Base-by-base conservation (phyloP, 1,139 yeast genomes). In the Pichia sp. region DNA sequence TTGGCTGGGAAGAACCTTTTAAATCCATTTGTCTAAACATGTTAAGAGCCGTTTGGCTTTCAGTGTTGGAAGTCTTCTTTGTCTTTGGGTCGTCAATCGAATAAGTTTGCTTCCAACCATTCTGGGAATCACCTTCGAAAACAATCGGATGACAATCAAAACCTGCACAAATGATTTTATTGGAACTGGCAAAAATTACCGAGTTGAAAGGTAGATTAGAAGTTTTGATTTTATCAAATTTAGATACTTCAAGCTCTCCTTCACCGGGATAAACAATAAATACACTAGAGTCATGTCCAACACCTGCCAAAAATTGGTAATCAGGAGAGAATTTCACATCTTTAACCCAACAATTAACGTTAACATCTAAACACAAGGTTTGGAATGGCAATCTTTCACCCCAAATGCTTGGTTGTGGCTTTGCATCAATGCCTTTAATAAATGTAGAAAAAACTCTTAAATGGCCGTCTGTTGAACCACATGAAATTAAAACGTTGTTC, bases 361-460 rank as follows among this genome's bases (percentile, higher is more conserved):
- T 76, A 64, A 74, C 84, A 65, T 90, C 97, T 27, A 92, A 94
- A 60, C 95, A 81, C 46, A 92, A 68, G 1, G 97, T 86, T 64
- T 90, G 95, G 73, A 94, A 94, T 31, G 99, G 98, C 61, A 94
- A 75, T 59, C 94, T 83, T 50, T 85, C 82, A 44, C 98, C 99
- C 97, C 98, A 94, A 33, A 78, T 79, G 1, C 92, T 70, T 5
- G 94, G 79, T 23, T 68, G 69, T 1, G 97, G 98, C 59, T 85
- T 85, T 39, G 74, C 67, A 59, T 94, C 99, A 52, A 92, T 73
- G 4, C 95, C 92, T 68, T 94, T 94, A 61, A 94, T 75, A 63
- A 74, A 94, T 16, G 95, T 88, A n/a, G 95, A 85, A 57, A 92
- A 90, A 33, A 94, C 97, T 52, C 97, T 74, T 41, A 86, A 88